phyloP scores from a whole-genome alignment of 306 rosid species.

The Arachis hypogaea region DNA sequence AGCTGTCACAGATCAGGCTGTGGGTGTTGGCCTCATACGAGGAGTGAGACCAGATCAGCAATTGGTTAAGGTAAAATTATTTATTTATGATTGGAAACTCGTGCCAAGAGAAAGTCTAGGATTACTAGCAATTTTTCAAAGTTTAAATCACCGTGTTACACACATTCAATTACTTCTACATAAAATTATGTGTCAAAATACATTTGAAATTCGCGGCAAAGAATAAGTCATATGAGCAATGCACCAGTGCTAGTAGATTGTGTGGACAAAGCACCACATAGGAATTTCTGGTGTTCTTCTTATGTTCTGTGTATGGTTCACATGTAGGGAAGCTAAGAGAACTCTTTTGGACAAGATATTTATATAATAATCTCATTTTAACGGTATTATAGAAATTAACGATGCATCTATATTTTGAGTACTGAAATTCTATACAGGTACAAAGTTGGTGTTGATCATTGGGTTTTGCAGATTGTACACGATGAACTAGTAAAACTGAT shows the following conservation, averaged over 20 bases:
- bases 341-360: constrained; percentile 24
- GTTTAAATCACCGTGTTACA: not conserved
- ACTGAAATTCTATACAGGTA: constrained; percentile 25
- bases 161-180: not conserved
- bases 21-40: constrained; percentile 83
- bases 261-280: constrained; percentile 10
- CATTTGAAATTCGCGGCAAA: constrained; percentile 19
- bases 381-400: not conserved
- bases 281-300: constrained; percentile 10
- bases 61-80: constrained; percentile 72
- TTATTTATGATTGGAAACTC: not conserved
- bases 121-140: constrained; percentile 5
- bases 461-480: constrained; percentile 76
- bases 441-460: constrained; percentile 22
- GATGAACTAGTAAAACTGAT: constrained; percentile 94
- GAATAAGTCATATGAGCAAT: constrained; percentile 11
- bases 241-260: not conserved
- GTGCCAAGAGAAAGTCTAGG: constrained; percentile 6
- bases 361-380: not conserved
- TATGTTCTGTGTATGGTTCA: not conserved
- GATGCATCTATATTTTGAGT: constrained; percentile 9
- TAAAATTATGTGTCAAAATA: not conserved
- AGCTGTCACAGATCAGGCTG: constrained; percentile 87
- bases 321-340: constrained; percentile 14
- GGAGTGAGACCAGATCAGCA: constrained; percentile 97